Conservation (phyloP, 2,329 filamentous ascomycete species). For the Botryotinia convoluta region DNA sequence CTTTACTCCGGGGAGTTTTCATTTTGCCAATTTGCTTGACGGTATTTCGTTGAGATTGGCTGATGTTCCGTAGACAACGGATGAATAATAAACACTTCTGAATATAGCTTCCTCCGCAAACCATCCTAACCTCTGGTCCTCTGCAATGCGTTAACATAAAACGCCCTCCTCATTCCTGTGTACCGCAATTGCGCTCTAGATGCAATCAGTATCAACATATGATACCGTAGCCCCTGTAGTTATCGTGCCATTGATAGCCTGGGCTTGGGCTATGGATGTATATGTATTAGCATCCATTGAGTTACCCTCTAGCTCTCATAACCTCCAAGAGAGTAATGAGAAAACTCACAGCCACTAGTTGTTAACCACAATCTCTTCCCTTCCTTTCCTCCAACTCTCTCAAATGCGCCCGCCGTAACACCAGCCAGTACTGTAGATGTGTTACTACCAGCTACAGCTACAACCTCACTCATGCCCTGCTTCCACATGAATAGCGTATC, state of each 20-base stretch:
- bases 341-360: slow-evolving; percentile 25
- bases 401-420: slow-evolving; percentile 27
- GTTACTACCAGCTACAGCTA: slow-evolving; percentile 21
- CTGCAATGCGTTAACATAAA: not conserved
- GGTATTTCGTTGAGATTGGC: not conserved
- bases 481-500: slow-evolving; percentile 19
- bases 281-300: not conserved
- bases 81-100: not conserved
- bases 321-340: not conserved
- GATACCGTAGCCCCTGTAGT: not conserved
- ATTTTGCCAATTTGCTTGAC: not conserved
- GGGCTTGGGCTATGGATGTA: not conserved
- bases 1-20: too few relatives aligned
- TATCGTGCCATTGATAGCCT: not conserved
- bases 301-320: not conserved
- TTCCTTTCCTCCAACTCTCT: slow-evolving; percentile 9
- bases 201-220: slow-evolving; percentile 5
- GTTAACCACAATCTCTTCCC: slow-evolving; percentile 22
- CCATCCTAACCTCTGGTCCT: not conserved
- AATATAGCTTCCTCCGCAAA: not conserved
- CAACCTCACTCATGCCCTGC: not conserved
- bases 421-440: slow-evolving; percentile 22
- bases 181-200: not conserved
- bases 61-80: not conserved
- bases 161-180: too few relatives aligned